A percentile compares a stretch with the other conserved stretches of the same genome.
phyloP scores from a whole-genome alignment of 1,284 basidiomycete genomes.

The Ustilago shanxiensis region DNA sequence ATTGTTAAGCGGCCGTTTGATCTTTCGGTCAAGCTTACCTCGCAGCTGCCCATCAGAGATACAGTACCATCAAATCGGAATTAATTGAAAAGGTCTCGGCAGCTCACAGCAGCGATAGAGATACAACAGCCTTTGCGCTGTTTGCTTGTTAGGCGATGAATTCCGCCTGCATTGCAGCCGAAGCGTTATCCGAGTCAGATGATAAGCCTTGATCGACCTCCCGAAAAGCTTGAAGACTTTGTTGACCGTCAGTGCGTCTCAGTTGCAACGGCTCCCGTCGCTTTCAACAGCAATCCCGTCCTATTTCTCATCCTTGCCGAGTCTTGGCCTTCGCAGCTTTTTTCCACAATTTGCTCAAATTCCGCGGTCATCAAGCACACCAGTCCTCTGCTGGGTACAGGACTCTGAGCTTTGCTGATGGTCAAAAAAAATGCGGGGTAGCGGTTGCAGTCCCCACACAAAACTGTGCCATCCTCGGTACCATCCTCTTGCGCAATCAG shows the following conservation, averaged over 20 bases:
- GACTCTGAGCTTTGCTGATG: neutral
- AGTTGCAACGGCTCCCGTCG: constrained; percentile 6
- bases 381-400: too few relatives aligned
- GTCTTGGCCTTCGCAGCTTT: neutral
- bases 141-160: constrained; percentile 2
- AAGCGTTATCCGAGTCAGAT: constrained; percentile 31
- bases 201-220: constrained; percentile 14
- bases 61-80: too few relatives aligned
- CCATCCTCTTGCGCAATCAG: constrained; percentile 8
- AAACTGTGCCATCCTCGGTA: neutral
- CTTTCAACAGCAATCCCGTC: constrained; percentile 11
- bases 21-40: too few relatives aligned
- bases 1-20: too few relatives aligned
- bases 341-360: neutral
- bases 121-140: neutral
- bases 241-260: neutral
- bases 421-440: constrained; percentile 7
- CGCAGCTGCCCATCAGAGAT: too few relatives aligned
- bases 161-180: constrained; percentile 14
- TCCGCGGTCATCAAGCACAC: neutral
- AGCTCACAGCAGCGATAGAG: neutral
- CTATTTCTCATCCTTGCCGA: neutral
- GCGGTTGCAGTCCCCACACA: neutral
- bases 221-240: neutral
- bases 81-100: neutral